Evolutionary conservation across 495 filamentous ascomycete species (phyloP).

Genomic region (Daldinia loculata): DNA sequence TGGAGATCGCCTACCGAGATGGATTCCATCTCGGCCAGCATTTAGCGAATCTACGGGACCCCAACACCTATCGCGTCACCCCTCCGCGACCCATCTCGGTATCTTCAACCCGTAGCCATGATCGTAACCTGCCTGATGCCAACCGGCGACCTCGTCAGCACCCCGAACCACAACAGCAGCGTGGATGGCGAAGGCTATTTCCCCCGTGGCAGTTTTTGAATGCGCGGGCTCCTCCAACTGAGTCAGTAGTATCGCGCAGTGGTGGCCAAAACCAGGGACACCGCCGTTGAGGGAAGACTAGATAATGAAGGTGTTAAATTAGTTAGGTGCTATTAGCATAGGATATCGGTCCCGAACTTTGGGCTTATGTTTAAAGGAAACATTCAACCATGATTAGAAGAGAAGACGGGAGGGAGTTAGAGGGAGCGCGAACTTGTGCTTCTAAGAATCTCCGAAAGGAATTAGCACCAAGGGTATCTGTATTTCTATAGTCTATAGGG

Average conservation of each 20-base stretch:
- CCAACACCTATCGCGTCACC: too few relatives aligned
- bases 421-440: neutral
- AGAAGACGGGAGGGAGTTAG: neutral
- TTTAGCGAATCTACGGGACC: neutral
- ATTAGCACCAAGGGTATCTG: conserved; percentile 31
- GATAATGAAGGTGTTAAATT: neutral
- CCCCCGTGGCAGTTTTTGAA: neutral
- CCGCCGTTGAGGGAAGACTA: neutral
- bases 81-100: too few relatives aligned
- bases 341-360: neutral
- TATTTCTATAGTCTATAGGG: conserved; percentile 18
- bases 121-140: neutral
- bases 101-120: too few relatives aligned
- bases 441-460: neutral
- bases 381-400: neutral
- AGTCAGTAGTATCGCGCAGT: neutral
- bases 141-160: neutral
- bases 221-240: neutral
- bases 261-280: neutral
- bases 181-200: neutral
- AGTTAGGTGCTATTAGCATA: neutral
- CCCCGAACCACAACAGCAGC: neutral
- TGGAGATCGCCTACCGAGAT: neutral
- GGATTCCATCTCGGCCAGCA: neutral
- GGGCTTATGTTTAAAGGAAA: neutral